Percentiles rank a stretch among this genome's conserved stretches.
Evolutionary conservation across 1,139 yeast species (phyloP).

Genomic region (Blastobotrys malaysiensis): DNA sequence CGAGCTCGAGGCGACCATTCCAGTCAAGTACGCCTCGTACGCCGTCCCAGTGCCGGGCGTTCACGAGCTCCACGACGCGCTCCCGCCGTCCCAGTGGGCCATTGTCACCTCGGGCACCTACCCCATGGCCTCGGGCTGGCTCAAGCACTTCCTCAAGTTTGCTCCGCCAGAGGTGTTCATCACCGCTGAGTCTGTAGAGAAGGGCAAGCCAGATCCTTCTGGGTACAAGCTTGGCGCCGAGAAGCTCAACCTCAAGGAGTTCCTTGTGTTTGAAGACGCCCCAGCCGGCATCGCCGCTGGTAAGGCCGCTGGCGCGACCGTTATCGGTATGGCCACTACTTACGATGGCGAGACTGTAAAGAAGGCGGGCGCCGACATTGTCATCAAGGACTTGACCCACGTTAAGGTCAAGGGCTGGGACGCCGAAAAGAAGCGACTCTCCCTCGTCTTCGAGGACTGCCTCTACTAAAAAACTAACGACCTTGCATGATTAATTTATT

Average conservation of each 20-base stretch:
- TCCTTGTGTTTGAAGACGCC: slow-evolving; percentile 78
- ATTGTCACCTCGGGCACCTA: slow-evolving; percentile 81
- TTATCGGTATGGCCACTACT: slow-evolving; percentile 79
- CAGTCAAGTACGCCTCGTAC: slow-evolving; percentile 62
- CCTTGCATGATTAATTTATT: slow-evolving; percentile 1
- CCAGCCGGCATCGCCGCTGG: slow-evolving; percentile 87
- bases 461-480: slow-evolving; percentile 11
- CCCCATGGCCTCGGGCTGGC: slow-evolving; percentile 75
- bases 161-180: slow-evolving; percentile 66
- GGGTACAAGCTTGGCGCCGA: slow-evolving; percentile 68
- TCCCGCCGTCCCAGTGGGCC: slow-evolving; percentile 52
- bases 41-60: slow-evolving; percentile 77
- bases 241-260: slow-evolving; percentile 47
- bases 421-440: slow-evolving; percentile 22
- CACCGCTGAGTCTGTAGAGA: slow-evolving; percentile 69
- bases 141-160: slow-evolving; percentile 53
- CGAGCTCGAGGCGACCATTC: slow-evolving; percentile 64
- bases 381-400: slow-evolving; percentile 61
- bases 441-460: slow-evolving; percentile 17
- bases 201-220: slow-evolving; percentile 82
- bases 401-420: slow-evolving; percentile 37
- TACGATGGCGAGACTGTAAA: slow-evolving; percentile 64
- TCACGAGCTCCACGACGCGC: slow-evolving; percentile 51
- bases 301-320: slow-evolving; percentile 75
- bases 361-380: slow-evolving; percentile 74